Percentiles rank a stretch among this genome's conserved stretches.
Conservation (phyloP, 2,329 filamentous ascomycete species). For the Trichoderma sp. region DNA sequence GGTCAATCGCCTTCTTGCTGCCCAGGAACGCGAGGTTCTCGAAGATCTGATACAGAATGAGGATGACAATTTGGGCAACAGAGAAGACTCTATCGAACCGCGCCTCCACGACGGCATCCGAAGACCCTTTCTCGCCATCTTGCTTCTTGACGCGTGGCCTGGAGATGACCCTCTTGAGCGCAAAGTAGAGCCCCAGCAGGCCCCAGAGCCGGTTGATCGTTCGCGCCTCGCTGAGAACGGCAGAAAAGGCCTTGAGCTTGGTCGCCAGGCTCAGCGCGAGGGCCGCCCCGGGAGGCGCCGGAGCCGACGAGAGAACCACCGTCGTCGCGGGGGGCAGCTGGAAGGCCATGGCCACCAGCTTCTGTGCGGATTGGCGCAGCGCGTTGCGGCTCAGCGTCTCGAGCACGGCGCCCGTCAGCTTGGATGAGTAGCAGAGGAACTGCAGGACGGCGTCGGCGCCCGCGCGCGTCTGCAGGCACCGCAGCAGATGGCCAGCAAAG, state of each 20-base stretch:
- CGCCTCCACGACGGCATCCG: constrained; percentile 38
- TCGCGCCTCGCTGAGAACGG: constrained; percentile 69
- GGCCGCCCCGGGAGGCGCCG: constrained; percentile 45
- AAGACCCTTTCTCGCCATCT: constrained; percentile 30
- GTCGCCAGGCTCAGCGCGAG: constrained; percentile 52
- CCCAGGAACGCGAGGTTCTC: constrained; percentile 84
- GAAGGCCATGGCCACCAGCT: constrained; percentile 56
- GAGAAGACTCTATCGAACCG: constrained; percentile 54
- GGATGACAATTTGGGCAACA: constrained; percentile 68
- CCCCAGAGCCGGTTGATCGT: constrained; percentile 78
- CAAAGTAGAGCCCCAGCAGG: constrained; percentile 71
- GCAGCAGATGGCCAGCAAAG: constrained; percentile 59
- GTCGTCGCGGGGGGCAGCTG: constrained; percentile 55
- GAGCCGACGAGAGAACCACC: constrained; percentile 47
- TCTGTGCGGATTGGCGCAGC: constrained; percentile 55
- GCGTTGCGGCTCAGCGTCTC: constrained; percentile 58
- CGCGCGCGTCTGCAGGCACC: constrained; percentile 66
- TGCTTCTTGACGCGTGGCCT: constrained; percentile 35
- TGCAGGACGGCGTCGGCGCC: constrained; percentile 72
- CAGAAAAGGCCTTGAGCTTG: constrained; percentile 63
- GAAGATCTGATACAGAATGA: constrained; percentile 71
- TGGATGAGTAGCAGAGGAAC: constrained; percentile 68
- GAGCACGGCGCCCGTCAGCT: constrained; percentile 56
- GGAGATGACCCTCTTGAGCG: constrained; percentile 59
- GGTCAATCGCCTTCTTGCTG: constrained; percentile 68